phyloP scores from a whole-genome alignment of 768 basidiomycete species.

The Phanerochaete carnosa region DNA sequence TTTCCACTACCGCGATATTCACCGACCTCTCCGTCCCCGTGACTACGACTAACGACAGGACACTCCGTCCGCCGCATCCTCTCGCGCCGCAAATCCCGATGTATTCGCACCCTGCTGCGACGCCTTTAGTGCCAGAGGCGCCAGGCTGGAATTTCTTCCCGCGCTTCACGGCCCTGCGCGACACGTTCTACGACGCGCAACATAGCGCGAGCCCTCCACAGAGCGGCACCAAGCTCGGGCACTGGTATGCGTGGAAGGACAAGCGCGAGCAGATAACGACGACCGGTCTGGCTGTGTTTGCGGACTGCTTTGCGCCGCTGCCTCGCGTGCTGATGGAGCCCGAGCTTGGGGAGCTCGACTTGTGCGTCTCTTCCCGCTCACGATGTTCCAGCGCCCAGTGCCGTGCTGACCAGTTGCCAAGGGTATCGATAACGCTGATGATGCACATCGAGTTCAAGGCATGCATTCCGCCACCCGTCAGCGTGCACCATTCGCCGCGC shows the following conservation, averaged over 20 bases:
- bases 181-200: conserved; percentile 37
- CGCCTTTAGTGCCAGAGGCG: conserved; percentile 18
- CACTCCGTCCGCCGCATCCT: conserved; percentile 46
- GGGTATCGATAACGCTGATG: conserved; percentile 61
- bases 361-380: background rate
- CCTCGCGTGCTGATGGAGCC: background rate
- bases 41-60: background rate
- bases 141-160: conserved; percentile 34
- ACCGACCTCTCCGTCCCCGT: conserved; percentile 5
- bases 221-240: conserved; percentile 53
- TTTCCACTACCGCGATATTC: background rate
- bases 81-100: conserved; percentile 60
- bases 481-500: conserved; percentile 36
- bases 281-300: conserved; percentile 51
- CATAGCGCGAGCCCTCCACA: conserved; percentile 34
- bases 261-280: conserved; percentile 42
- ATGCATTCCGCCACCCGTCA: conserved; percentile 45
- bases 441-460: conserved; percentile 61
- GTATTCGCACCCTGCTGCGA: conserved; percentile 44
- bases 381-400: background rate
- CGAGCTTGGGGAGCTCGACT: background rate
- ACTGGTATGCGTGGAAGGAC: conserved; percentile 49
- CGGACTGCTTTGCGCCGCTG: conserved; percentile 40
- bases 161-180: conserved; percentile 36
- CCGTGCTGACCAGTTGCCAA: conserved; percentile 24